These are phyloP conservation scores for Medicago ruthenica DNA, from an alignment of 306 rosid genomes.

Conservation along the genomic window DNA sequence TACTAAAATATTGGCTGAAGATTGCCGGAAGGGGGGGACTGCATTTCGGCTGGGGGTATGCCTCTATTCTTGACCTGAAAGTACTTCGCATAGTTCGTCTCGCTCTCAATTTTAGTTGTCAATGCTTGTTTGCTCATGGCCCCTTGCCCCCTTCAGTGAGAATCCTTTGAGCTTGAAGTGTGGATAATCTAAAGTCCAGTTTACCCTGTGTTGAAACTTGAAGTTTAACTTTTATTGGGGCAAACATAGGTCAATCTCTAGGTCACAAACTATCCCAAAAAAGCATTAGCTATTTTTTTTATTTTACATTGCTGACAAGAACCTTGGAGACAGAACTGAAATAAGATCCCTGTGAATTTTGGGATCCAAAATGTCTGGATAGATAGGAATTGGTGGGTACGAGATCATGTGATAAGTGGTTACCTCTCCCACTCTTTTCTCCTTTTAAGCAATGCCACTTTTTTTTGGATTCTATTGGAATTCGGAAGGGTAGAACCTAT, in stretches of 20 bases:
- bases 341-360: background rate
- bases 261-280: background rate
- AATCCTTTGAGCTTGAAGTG: slow-evolving; percentile 4
- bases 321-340: slow-evolving; percentile 1
- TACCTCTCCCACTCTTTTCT: slow-evolving; percentile 6
- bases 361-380: background rate
- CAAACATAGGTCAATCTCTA: background rate
- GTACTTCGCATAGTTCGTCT: slow-evolving; percentile 26
- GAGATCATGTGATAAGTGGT: slow-evolving; percentile 7
- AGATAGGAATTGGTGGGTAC: slow-evolving; percentile 4
- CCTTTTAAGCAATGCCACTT: background rate
- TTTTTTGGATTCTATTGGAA: slow-evolving; percentile 9
- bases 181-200: background rate
- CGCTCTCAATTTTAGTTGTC: background rate
- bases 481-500: background rate
- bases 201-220: background rate
- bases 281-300: background rate
- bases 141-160: background rate
- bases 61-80: slow-evolving; percentile 21
- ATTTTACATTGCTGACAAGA: background rate
- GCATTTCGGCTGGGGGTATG: slow-evolving; percentile 96
- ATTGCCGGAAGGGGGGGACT: slow-evolving; percentile 87
- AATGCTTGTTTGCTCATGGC: background rate
- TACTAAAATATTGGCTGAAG: slow-evolving; percentile 87
- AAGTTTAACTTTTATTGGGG: background rate